phyloP scores from a whole-genome alignment of 1,284 basidiomycete genomes.

The Polyporus tsugae region DNA sequence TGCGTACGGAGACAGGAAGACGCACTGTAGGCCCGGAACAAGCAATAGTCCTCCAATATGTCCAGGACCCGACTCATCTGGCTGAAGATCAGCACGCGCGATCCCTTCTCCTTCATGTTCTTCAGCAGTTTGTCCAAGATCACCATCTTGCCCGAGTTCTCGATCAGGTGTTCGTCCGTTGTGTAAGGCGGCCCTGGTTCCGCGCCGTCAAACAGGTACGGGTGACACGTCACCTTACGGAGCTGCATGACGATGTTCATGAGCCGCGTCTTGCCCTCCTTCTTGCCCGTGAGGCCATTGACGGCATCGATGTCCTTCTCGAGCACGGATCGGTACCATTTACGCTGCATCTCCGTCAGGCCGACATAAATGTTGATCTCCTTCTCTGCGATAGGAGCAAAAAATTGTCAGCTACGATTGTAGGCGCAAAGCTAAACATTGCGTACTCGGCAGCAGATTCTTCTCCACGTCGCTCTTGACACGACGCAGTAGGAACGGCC shows the following conservation, averaged over 20 bases:
- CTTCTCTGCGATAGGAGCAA: constrained; percentile 70
- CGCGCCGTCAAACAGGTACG: constrained; percentile 89
- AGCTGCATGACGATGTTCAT: constrained; percentile 99
- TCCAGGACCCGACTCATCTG: constrained; percentile 96
- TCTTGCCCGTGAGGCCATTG: constrained; percentile 94
- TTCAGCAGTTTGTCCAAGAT: constrained; percentile 95
- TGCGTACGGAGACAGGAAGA: not conserved
- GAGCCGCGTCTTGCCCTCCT: constrained; percentile 96
- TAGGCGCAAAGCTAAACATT: not conserved
- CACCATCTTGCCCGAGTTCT: constrained; percentile 97
- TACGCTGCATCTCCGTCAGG: constrained; percentile 97
- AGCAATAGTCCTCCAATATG: constrained; percentile 97
- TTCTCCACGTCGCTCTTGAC: constrained; percentile 99
- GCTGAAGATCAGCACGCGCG: constrained; percentile 96
- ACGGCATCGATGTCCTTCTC: constrained; percentile 99
- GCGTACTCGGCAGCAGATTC: constrained; percentile 87
- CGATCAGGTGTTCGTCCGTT: constrained; percentile 95
- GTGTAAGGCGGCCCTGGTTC: constrained; percentile 99
- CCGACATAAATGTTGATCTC: constrained; percentile 99
- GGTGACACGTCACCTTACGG: constrained; percentile 86
- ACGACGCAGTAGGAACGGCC: constrained; percentile 93
- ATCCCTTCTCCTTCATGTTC: constrained; percentile 92
- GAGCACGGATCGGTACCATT: constrained; percentile 96
- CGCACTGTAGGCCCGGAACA: constrained; percentile 91
- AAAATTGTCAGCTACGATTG: constrained; percentile 22